Base-by-base conservation (phyloP, 768 basidiomycete species). In the Lactarius akahatsu region DNA sequence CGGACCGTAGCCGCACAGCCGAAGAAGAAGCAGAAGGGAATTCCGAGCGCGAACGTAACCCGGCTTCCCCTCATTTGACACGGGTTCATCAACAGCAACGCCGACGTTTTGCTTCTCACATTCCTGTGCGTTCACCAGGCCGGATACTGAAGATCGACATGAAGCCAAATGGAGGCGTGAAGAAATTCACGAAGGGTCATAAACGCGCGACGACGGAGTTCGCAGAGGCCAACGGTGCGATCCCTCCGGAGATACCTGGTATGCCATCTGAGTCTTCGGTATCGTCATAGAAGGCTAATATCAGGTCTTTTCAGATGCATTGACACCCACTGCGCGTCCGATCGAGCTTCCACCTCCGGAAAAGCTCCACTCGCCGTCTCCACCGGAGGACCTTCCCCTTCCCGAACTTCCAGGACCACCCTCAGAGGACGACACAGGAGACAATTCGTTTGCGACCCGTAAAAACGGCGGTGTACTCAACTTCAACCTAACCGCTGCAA, bases 341-440 rank as follows among this genome's bases (percentile, higher is more conserved):
- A 59, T 66, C 18, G 65, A 61, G 20, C 69, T 71, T 34, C 62
- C 70, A 13, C 65, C 62, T 23, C 4, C 36, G 13, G 68, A 69
- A 34, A 67, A 52, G 3, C 59, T 76, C 1, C 4, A 38, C 36
- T 38, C 36, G 36, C 36, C 87, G 10, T 85, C 89, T 1, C 87
- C 89, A 36, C 85, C 86, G 1, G 78, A 77, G 50, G 82, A 79
- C 55, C 79, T 89, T 65, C 87, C 89, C 55, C 79, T 89, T 65
- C 87, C 89, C 11, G 87, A 87, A 8, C 83, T 91, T 57, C 89
- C 89, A 15, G 86, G 76, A 3, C 87, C 81, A n/a, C 83, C 83
- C 11, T 77, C 76, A 2, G 81, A 82, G 16, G 84, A 83, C 40
- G 83, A 85, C 52, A 80, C 73, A 30, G 74, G 69, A 40, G 71